phyloP scores from a whole-genome alignment of 345 rosid species.

The Ailanthus altissimus region DNA sequence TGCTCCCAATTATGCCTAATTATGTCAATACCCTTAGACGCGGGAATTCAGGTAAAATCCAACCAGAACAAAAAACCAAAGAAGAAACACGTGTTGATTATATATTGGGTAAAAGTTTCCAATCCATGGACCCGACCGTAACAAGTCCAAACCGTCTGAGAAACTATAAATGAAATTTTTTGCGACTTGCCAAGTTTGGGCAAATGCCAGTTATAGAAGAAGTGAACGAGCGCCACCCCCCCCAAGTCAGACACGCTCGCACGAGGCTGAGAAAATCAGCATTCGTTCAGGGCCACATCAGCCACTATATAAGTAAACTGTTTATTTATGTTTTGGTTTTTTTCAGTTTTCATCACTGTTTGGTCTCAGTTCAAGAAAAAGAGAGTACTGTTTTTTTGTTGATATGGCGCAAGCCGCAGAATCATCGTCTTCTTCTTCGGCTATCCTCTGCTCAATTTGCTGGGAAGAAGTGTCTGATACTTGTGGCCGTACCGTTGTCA shows the following conservation, averaged over 20 bases:
- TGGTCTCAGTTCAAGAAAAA: background rate
- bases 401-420: conserved; percentile 3
- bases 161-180: background rate
- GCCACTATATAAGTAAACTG: too few species aligned
- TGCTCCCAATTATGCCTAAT: too few species aligned
- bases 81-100: background rate
- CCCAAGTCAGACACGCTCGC: background rate
- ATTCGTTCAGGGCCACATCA: too few species aligned
- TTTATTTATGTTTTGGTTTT: background rate
- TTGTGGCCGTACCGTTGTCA: conserved; percentile 18
- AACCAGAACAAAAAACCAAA: background rate
- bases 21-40: too few species aligned
- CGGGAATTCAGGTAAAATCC: too few species aligned
- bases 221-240: background rate
- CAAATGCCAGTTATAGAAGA: conserved; percentile 9
- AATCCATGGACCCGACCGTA: background rate
- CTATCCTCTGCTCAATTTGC: conserved; percentile 13
- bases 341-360: background rate
- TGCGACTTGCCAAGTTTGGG: background rate
- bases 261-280: too few species aligned
- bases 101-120: background rate
- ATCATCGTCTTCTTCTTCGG: background rate
- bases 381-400: background rate
- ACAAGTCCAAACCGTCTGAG: background rate
- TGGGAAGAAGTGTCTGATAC: conserved; percentile 12